A percentile compares a stretch with the other conserved stretches of the same genome.
These are phyloP conservation scores for Malus hybrid DNA, from an alignment of 331 rosid species.

Conservation along the genomic window DNA sequence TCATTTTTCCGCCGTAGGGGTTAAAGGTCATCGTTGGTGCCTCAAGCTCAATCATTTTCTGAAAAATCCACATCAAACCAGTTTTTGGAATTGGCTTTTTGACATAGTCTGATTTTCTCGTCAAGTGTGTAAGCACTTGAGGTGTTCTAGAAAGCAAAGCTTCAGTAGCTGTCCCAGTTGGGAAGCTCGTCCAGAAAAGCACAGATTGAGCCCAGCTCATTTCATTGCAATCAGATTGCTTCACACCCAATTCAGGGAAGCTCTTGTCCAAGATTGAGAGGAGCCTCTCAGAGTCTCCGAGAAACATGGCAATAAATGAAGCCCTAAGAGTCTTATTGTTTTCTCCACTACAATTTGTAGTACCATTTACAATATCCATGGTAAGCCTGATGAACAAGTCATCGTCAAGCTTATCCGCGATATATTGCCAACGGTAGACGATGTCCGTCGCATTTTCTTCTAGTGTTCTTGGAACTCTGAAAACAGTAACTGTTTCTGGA, in stretches of 20 bases:
- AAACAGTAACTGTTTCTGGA: slow-evolving; percentile 47
- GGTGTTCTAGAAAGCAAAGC: slow-evolving; percentile 6
- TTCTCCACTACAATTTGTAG: no score
- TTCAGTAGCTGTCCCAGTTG: not conserved
- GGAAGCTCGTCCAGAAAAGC: not conserved
- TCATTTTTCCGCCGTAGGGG: slow-evolving; percentile 18
- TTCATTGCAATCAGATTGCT: not conserved
- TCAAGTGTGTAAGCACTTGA: not conserved
- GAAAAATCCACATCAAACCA: not conserved
- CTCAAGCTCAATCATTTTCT: slow-evolving; percentile 5
- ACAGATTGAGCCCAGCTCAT: slow-evolving; percentile 9
- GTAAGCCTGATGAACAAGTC: slow-evolving; percentile 50
- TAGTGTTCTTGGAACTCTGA: slow-evolving; percentile 27
- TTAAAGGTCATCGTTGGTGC: not conserved
- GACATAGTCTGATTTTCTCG: slow-evolving; percentile 11
- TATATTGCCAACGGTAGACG: slow-evolving; percentile 50
- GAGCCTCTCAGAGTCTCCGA: not conserved
- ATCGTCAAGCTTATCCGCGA: slow-evolving; percentile 43
- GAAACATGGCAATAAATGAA: not conserved
- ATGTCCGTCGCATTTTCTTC: slow-evolving; percentile 41
- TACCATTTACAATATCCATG: slow-evolving; percentile 18
- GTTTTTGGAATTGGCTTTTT: slow-evolving; percentile 6
- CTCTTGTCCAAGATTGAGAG: not conserved
- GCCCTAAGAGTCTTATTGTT: not conserved
- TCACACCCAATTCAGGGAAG: not conserved